Base-by-base conservation (phyloP, 73 alveolate species). In the Tetrahymena elliotti region DNA sequence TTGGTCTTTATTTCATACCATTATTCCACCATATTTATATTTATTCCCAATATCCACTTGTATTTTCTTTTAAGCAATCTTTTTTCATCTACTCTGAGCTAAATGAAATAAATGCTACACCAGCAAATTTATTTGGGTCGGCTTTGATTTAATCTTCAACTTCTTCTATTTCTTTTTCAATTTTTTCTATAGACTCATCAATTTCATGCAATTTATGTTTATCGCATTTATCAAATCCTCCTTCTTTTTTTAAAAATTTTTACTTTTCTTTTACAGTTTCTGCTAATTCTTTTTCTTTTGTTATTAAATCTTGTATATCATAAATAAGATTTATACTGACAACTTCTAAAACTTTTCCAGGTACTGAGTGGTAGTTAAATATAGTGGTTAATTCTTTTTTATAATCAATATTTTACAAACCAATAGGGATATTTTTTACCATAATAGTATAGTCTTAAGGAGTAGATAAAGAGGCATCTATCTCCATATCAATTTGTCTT, bases 361-460 rank as follows among this genome's bases (percentile, higher is more conserved):
- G 53, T 16, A 94, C 95, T 2, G 95, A 38, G 54, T 47, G 83
- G 18, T 38, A 84, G 35, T 94, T 94, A 88, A 94, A 94, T 35
- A 94, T 52, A 94, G 93, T 94, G 12, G 84, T 84, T 31, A 94
- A 34, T 35, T 94, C 96, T 24, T 92, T 39, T 24, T 94, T 94
- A 94, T 94, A 94, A 47, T 94, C 96, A 4, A 94, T 68, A 31
- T 31, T 93, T 47, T 18, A 35, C 41, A 94, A 27, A 16, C 96
- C 96, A 22, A 35, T 88, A 11, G 96, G 96, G 6, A 94, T 94
- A 35, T 94, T 94, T 93, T 94, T 94, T 0, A 94, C 96, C 93
- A 94, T 84, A 15, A 94, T 88, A 11, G 96, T 94, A 94, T 94
- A 94, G 41, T 94, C 96, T 20, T 94, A 94, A 33, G 96, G 96